phyloP scores from a whole-genome alignment of 257 asterid species.

The Solanum bulbocastanum region DNA sequence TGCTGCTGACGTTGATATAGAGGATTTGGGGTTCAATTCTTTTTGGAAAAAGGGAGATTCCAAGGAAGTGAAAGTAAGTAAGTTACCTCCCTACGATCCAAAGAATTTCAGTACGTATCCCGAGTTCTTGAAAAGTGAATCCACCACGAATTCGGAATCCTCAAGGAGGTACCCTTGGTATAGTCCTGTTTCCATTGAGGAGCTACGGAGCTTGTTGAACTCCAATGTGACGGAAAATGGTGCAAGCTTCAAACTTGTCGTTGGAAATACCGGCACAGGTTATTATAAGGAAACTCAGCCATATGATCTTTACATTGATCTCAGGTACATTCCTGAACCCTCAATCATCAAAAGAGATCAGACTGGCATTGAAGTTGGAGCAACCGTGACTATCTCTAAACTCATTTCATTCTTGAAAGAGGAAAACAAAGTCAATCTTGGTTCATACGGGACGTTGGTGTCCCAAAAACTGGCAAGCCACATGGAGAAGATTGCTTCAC shows the following conservation, averaged over 20 bases:
- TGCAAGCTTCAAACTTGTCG: slow-evolving; percentile 28
- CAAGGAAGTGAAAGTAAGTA: slow-evolving; percentile 15
- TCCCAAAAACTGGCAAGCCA: slow-evolving; percentile 42
- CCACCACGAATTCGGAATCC: slow-evolving; percentile 17
- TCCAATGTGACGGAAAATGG: slow-evolving; percentile 18
- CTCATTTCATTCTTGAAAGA: slow-evolving; percentile 32
- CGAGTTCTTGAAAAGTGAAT: slow-evolving; percentile 17
- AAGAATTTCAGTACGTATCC: slow-evolving; percentile 18
- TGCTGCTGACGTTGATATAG: slow-evolving; percentile 53
- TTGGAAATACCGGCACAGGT: slow-evolving; percentile 60
- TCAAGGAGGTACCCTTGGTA: slow-evolving; percentile 40
- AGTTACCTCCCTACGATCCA: slow-evolving; percentile 35
- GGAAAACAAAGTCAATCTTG: not conserved
- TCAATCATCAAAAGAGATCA: slow-evolving; percentile 26
- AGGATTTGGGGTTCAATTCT: slow-evolving; percentile 60
- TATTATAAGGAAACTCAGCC: slow-evolving; percentile 43
- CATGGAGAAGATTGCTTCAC: slow-evolving; percentile 58
- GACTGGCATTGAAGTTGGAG: slow-evolving; percentile 50
- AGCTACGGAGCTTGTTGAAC: slow-evolving; percentile 38
- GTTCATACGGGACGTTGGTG: slow-evolving; percentile 14
- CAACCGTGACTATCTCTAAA: slow-evolving; percentile 44
- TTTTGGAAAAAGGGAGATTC: slow-evolving; percentile 47
- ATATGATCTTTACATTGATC: slow-evolving; percentile 39
- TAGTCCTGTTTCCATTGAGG: slow-evolving; percentile 40
- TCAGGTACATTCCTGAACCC: slow-evolving; percentile 44